Percentiles rank a stretch among this genome's conserved stretches.
Evolutionary conservation across 2,329 filamentous ascomycete genomes (phyloP).

Genomic region (Phoma sp.): DNA sequence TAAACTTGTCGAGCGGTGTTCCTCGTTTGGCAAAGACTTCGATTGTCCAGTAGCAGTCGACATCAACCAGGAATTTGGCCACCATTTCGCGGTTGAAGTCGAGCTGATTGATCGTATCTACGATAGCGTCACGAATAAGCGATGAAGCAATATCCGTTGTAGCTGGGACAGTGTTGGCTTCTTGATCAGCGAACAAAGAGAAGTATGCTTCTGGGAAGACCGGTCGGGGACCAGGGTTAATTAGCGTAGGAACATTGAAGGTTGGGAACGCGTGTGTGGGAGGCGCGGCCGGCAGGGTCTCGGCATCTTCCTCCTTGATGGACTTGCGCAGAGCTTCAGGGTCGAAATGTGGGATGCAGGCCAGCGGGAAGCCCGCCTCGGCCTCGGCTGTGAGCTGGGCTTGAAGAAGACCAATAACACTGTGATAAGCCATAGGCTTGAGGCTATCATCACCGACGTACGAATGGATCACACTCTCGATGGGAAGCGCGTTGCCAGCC

Average conservation of each 20-base stretch:
- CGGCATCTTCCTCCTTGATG: slow-evolving; percentile 54
- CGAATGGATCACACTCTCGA: slow-evolving; percentile 86
- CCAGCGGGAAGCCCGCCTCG: slow-evolving; percentile 74
- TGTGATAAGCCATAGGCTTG: slow-evolving; percentile 69
- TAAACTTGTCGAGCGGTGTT: slow-evolving; percentile 88
- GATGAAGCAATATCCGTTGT: slow-evolving; percentile 78
- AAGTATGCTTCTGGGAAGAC: slow-evolving; percentile 93
- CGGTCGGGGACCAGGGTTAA: slow-evolving; percentile 74
- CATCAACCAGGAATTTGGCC: slow-evolving; percentile 87
- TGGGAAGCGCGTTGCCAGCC: slow-evolving; percentile 81
- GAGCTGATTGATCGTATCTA: slow-evolving; percentile 92
- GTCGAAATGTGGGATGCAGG: slow-evolving; percentile 64
- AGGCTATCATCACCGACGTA: slow-evolving; percentile 70
- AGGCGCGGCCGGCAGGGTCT: slow-evolving; percentile 58
- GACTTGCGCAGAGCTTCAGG: slow-evolving; percentile 58
- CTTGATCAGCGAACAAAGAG: slow-evolving; percentile 87
- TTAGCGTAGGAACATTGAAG: slow-evolving; percentile 75
- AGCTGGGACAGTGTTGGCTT: slow-evolving; percentile 85
- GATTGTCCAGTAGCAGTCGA: slow-evolving; percentile 92
- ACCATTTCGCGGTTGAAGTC: slow-evolving; percentile 89
- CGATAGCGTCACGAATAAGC: slow-evolving; percentile 81
- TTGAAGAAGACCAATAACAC: slow-evolving; percentile 81
- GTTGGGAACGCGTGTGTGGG: slow-evolving; percentile 78
- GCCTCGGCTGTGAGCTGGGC: slow-evolving; percentile 83
- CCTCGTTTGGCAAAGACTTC: slow-evolving; percentile 92